These are phyloP conservation scores for Claviceps sp. DNA, from an alignment of 2,329 filamentous ascomycete species.

Conservation along the genomic window DNA sequence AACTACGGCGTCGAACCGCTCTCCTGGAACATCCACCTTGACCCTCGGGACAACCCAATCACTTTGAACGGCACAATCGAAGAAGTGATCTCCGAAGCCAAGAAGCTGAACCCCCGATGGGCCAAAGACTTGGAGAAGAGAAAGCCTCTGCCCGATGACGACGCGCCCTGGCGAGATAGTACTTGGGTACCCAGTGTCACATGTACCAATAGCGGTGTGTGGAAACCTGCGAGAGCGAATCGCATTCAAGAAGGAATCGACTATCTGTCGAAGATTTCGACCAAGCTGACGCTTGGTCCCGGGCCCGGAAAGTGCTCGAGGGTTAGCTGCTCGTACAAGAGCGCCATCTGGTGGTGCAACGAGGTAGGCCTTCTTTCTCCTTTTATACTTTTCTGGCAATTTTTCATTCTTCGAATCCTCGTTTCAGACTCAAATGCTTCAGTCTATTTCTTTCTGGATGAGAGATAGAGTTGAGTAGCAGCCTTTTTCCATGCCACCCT, in stretches of 20 bases:
- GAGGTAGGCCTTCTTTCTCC: not conserved
- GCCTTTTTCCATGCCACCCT: too few relatives aligned
- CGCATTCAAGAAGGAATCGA: not conserved
- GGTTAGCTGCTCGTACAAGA: not conserved
- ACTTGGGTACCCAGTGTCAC: not conserved
- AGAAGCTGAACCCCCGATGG: not conserved
- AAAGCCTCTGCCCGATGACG: not conserved
- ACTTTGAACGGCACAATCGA: not conserved
- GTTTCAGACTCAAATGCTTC: too few relatives aligned
- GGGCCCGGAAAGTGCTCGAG: not conserved
- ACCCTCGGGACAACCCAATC: not conserved
- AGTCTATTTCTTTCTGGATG: too few relatives aligned
- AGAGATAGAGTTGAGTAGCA: too few relatives aligned
- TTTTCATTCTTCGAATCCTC: too few relatives aligned
- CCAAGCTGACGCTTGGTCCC: not conserved
- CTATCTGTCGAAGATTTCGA: not conserved
- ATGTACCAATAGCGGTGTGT: not conserved
- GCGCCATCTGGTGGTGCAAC: conserved; percentile 4
- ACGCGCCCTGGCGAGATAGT: not conserved
- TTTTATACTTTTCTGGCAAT: not conserved
- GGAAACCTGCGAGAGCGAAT: not conserved
- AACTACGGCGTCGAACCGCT: not conserved
- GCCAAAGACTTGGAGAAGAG: not conserved
- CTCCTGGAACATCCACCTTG: not conserved
- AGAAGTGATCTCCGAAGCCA: not conserved